phyloP scores from a whole-genome alignment of 2,329 filamentous ascomycete species.

The Fusarium mangiferae region DNA sequence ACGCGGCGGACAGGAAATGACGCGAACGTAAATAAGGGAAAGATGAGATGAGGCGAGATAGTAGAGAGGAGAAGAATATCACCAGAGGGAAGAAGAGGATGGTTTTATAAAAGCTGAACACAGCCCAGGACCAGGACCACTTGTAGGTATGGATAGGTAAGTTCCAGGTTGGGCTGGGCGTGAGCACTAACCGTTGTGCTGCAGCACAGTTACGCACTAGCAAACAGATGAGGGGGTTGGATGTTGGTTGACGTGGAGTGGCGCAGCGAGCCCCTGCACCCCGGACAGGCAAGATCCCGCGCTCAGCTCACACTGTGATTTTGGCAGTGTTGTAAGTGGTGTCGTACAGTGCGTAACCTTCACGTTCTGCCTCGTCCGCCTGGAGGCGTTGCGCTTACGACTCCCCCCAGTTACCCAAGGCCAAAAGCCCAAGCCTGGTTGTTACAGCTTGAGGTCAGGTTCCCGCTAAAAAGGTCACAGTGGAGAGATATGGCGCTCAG shows the following conservation, averaged over 20 bases:
- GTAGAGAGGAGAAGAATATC: neutral
- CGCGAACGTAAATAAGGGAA: conserved; percentile 17
- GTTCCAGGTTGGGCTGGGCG: conserved; percentile 12
- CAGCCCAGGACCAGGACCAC: neutral
- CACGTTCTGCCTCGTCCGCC: conserved; percentile 26
- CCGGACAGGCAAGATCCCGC: conserved; percentile 17
- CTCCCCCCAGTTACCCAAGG: conserved; percentile 7
- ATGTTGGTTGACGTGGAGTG: conserved; percentile 33
- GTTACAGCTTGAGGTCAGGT: conserved; percentile 36
- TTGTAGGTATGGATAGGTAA: neutral
- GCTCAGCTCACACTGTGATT: neutral
- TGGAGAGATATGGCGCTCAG: conserved; percentile 21
- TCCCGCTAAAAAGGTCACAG: conserved; percentile 29
- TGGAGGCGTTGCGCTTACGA: conserved; percentile 38
- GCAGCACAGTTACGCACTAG: conserved; percentile 1
- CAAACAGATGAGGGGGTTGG: conserved; percentile 24
- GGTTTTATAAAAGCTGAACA: conserved; percentile 39
- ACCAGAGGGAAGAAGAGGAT: conserved; percentile 21
- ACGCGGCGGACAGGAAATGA: conserved; percentile 2
- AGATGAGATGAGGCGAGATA: conserved; percentile 16
- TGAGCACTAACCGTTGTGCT: conserved; percentile 17
- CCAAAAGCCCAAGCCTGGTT: conserved; percentile 12
- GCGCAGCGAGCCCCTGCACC: conserved; percentile 26
- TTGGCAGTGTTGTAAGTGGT: accelerated
- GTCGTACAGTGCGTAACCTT: neutral